Evolutionary conservation across 768 basidiomycete species (phyloP).

Genomic region (Cubamyces lactineus): DNA sequence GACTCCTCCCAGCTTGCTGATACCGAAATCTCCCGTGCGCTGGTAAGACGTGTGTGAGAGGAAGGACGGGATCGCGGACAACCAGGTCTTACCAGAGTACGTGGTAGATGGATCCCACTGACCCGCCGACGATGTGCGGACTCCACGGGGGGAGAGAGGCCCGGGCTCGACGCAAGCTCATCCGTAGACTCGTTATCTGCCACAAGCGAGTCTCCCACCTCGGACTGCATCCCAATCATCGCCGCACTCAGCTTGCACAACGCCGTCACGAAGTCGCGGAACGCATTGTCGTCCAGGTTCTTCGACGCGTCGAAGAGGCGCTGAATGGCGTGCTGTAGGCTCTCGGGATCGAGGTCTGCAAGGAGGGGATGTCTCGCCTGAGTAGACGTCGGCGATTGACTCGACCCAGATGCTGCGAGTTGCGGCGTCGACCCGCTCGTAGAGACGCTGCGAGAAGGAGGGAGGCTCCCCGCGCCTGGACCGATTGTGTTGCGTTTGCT

Average conservation of each 20-base stretch:
- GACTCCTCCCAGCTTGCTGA: slow-evolving; percentile 81
- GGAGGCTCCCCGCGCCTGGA: slow-evolving; percentile 36
- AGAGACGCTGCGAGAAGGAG: slow-evolving; percentile 42
- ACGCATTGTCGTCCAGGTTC: slow-evolving; percentile 81
- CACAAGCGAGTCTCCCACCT: slow-evolving; percentile 33
- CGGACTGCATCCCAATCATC: slow-evolving; percentile 90
- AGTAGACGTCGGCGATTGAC: slow-evolving; percentile 31
- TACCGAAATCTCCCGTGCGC: slow-evolving; percentile 94
- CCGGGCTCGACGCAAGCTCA: slow-evolving; percentile 35
- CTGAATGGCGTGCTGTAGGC: slow-evolving; percentile 73
- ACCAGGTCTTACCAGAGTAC: slow-evolving; percentile 62
- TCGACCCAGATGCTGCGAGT: slow-evolving; percentile 27
- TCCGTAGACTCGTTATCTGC: slow-evolving; percentile 45
- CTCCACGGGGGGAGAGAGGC: slow-evolving; percentile 44
- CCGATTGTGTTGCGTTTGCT: slow-evolving; percentile 29
- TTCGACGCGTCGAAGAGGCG: slow-evolving; percentile 86
- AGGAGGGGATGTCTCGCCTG: slow-evolving; percentile 61
- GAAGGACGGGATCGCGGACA: slow-evolving; percentile 1
- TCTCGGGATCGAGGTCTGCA: slow-evolving; percentile 74
- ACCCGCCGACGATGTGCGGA: slow-evolving; percentile 67
- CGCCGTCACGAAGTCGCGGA: slow-evolving; percentile 74
- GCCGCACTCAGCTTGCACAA: slow-evolving; percentile 86
- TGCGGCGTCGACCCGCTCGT: slow-evolving; percentile 10
- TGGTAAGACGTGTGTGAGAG: slow-evolving; percentile 34
- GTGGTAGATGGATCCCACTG: slow-evolving; percentile 87